These are phyloP conservation scores for Taphrina flavorubra DNA, from an alignment of 1,139 yeast species.

Conservation along the genomic window DNA sequence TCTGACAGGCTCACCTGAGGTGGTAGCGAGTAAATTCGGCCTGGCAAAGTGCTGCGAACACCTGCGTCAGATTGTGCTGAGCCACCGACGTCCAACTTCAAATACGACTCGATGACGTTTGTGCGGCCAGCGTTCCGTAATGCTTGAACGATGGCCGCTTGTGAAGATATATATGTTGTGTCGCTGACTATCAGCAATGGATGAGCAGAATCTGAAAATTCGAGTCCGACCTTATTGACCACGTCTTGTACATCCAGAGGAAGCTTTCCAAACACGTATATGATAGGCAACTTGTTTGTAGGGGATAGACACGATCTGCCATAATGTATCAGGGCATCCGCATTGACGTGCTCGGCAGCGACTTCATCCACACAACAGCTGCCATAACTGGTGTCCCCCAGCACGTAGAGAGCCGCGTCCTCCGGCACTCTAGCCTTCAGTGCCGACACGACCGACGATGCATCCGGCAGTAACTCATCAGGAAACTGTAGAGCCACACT, in stretches of 20 bases:
- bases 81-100: slow-evolving; percentile 43
- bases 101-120: slow-evolving; percentile 46
- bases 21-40: slow-evolving; percentile 47
- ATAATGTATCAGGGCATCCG: slow-evolving; percentile 86
- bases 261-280: slow-evolving; percentile 46
- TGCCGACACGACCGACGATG: slow-evolving; percentile 68
- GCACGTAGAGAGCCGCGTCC: slow-evolving; percentile 49
- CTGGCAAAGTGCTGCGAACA: slow-evolving; percentile 46
- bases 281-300: slow-evolving; percentile 49
- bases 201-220: slow-evolving; percentile 12
- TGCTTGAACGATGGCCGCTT: slow-evolving; percentile 34
- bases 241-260: slow-evolving; percentile 42
- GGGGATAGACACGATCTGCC: slow-evolving; percentile 94
- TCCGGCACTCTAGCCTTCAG: slow-evolving; percentile 53
- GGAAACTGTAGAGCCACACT: slow-evolving; percentile 85
- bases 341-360: slow-evolving; percentile 89
- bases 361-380: slow-evolving; percentile 97
- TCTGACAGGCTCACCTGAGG: slow-evolving; percentile 46
- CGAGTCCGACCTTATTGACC: slow-evolving; percentile 4
- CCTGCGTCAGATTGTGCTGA: slow-evolving; percentile 2
- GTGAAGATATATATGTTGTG: slow-evolving; percentile 19
- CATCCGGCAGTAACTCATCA: slow-evolving; percentile 75
- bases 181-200: slow-evolving; percentile 28
- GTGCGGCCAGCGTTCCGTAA: slow-evolving; percentile 45
- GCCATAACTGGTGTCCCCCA: slow-evolving; percentile 95